Evolutionary conservation across 2,329 filamentous ascomycete species (phyloP).

Genomic region (Boeremia lycopersici): DNA sequence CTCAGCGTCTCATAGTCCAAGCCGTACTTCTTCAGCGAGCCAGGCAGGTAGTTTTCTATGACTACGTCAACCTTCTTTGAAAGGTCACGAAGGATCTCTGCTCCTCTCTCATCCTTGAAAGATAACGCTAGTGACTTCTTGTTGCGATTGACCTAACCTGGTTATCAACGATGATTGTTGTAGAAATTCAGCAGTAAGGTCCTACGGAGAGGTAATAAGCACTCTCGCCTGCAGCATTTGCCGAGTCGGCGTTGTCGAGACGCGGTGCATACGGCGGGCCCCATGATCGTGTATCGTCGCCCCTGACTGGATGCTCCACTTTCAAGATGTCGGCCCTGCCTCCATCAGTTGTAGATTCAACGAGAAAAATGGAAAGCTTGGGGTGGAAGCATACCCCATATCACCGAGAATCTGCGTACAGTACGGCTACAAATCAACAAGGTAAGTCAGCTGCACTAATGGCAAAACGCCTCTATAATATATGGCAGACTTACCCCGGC

Average conservation of each 20-base stretch:
- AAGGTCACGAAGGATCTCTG: conserved; percentile 83
- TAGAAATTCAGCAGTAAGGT: not conserved
- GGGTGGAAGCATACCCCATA: conserved; percentile 69
- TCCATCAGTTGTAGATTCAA: conserved; percentile 5
- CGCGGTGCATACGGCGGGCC: conserved; percentile 90
- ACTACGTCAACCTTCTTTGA: conserved; percentile 85
- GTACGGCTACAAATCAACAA: conserved; percentile 71
- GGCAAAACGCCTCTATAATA: not conserved
- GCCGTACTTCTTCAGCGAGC: conserved; percentile 82
- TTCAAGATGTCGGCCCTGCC: conserved; percentile 92
- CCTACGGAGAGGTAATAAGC: conserved; percentile 89
- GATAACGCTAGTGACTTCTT: conserved; percentile 93
- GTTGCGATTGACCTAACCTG: conserved; percentile 83
- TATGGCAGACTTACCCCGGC: conserved; percentile 72
- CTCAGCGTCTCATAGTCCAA: conserved; percentile 84
- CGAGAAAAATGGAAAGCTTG: not conserved
- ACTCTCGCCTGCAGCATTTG: conserved; percentile 79
- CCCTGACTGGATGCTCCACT: conserved; percentile 87
- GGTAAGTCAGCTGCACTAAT: conserved; percentile 16
- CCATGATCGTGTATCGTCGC: conserved; percentile 95
- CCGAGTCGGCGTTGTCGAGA: conserved; percentile 61
- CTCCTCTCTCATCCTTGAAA: conserved; percentile 82
- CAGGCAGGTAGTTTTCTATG: conserved; percentile 95
- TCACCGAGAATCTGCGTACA: conserved; percentile 97
- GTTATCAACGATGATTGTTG: not conserved